phyloP scores from a whole-genome alignment of 2,329 filamentous ascomycete species.

The Setomelanomma holmii region DNA sequence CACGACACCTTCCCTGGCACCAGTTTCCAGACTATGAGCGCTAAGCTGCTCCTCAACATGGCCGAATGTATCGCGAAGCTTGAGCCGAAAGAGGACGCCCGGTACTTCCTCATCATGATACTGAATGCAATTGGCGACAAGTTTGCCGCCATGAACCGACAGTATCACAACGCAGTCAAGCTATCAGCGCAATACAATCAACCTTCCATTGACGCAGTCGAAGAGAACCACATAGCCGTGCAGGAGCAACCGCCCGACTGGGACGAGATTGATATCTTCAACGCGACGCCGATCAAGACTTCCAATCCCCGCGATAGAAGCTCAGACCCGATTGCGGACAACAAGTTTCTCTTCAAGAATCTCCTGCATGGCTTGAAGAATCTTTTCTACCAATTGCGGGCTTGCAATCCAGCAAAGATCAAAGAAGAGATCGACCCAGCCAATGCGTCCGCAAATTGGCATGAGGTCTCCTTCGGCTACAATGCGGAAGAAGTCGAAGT shows the following conservation, averaged over 20 bases:
- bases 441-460: slow-evolving; percentile 88
- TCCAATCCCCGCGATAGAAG: slow-evolving; percentile 88
- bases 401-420: slow-evolving; percentile 74
- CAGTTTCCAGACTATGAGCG: slow-evolving; percentile 99
- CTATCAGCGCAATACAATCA: slow-evolving; percentile 79
- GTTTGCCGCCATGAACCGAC: slow-evolving; percentile 96
- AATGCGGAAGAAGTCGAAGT: slow-evolving; percentile 96
- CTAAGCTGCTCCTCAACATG: slow-evolving; percentile 96
- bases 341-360: slow-evolving; percentile 98
- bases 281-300: slow-evolving; percentile 93
- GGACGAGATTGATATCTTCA: slow-evolving; percentile 98
- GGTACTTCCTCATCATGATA: slow-evolving; percentile 96
- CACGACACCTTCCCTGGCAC: slow-evolving; percentile 96
- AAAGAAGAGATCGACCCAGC: slow-evolving; percentile 71
- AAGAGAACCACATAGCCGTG: slow-evolving; percentile 85
- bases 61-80: slow-evolving; percentile 96
- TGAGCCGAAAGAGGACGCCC: slow-evolving; percentile 89
- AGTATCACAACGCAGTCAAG: slow-evolving; percentile 94
- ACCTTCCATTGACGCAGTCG: slow-evolving; percentile 66
- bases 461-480: slow-evolving; percentile 94
- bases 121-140: slow-evolving; percentile 98
- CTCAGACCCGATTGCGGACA: slow-evolving; percentile 90
- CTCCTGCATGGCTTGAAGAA: slow-evolving; percentile 95
- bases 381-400: slow-evolving; percentile 92
- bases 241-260: slow-evolving; percentile 84